A percentile compares a stretch with the other conserved stretches of the same genome.
Evolutionary conservation across 352 stramenopile genomes (phyloP).

Genomic region (Ophiocytium majus): DNA sequence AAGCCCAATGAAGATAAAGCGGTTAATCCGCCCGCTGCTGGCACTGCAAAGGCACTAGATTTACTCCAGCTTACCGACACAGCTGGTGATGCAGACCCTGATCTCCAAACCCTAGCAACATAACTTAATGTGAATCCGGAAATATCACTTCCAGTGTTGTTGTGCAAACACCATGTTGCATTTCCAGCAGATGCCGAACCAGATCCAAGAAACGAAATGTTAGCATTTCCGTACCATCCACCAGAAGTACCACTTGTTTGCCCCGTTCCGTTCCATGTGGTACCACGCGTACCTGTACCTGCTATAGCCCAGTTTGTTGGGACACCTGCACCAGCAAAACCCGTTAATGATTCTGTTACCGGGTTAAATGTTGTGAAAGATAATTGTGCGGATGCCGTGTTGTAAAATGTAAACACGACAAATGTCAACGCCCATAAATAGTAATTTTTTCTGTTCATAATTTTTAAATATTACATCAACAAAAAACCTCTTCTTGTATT

Average conservation of each 20-base stretch:
- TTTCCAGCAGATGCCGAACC: conserved; percentile 18
- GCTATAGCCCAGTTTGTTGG: conserved; percentile 19
- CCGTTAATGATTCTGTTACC: conserved; percentile 20
- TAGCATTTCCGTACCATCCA: conserved; percentile 19
- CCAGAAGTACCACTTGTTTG: conserved; percentile 19
- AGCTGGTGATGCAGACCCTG: conserved; percentile 17
- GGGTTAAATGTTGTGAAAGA: conserved; percentile 21
- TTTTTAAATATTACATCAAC: conserved; percentile 23
- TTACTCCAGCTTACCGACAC: conserved; percentile 19
- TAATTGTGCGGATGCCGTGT: conserved; percentile 19
- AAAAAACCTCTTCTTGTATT: conserved; percentile 22
- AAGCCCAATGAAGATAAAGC: conserved; percentile 20
- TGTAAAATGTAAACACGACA: conserved; percentile 22
- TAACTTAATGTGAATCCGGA: conserved; percentile 21
- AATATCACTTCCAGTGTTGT: conserved; percentile 21
- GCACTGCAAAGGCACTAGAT: conserved; percentile 19
- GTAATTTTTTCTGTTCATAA: conserved; percentile 23
- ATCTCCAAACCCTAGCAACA: conserved; percentile 19
- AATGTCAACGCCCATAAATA: conserved; percentile 21
- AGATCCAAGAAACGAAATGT: conserved; percentile 21
- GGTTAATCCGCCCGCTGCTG: conserved; percentile 16
- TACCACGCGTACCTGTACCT: conserved; percentile 18
- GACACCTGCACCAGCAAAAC: conserved; percentile 18
- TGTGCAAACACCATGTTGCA: conserved; percentile 19
- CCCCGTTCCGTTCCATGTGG: conserved; percentile 16